A percentile compares a stretch with the other conserved stretches of the same genome.
Conservation (phyloP, 192 early-diverging fungal genomes). For the Piromyces sp. region DNA sequence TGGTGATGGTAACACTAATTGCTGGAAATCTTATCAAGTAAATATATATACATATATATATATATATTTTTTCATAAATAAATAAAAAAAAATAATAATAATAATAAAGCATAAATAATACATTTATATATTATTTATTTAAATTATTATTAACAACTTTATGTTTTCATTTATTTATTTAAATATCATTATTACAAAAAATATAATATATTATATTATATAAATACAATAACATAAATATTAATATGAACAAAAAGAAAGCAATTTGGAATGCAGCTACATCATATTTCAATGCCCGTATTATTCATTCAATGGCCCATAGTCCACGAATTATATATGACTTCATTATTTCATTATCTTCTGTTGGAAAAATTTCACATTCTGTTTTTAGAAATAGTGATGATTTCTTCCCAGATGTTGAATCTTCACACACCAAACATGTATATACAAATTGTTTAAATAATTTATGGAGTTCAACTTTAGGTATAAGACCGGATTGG, state of each 20-base stretch:
- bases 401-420: slow-evolving; percentile 28
- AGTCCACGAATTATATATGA: neutral
- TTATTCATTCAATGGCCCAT: neutral
- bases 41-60: neutral
- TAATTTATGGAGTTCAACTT: slow-evolving; percentile 17
- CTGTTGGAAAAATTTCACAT: neutral
- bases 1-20: neutral
- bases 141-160: no score
- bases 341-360: neutral
- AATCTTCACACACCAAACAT: slow-evolving; percentile 31
- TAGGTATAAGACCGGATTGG: slow-evolving; percentile 22
- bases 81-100: no score
- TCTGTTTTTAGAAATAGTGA: slow-evolving; percentile 24
- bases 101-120: no score
- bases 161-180: no score
- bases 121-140: no score
- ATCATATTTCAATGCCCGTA: neutral
- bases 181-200: no score
- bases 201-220: neutral
- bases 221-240: neutral
- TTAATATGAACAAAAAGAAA: neutral
- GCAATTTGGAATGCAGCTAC: neutral
- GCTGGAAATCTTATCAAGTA: neutral
- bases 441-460: slow-evolving; percentile 34
- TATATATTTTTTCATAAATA: no score